A percentile compares a stretch with the other conserved stretches of the same genome.
These are phyloP conservation scores for Salvia sclarea DNA, from an alignment of 305 asterid genomes.

Conservation along the genomic window DNA sequence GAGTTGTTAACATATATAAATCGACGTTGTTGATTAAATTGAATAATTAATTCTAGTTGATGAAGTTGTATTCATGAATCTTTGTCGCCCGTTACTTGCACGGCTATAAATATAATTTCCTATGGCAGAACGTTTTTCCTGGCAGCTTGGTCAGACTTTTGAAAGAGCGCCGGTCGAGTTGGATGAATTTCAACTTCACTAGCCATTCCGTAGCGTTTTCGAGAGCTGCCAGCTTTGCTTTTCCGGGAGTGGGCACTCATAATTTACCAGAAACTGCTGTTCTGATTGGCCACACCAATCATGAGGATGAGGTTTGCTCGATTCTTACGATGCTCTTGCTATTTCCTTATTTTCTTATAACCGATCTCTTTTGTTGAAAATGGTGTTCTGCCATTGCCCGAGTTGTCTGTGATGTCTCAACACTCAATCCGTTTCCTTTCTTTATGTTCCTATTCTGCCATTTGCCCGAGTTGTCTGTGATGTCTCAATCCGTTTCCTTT, in stretches of 20 bases:
- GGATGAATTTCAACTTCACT: constrained; percentile 45
- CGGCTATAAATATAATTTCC: neutral
- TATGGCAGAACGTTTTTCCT: constrained; percentile 48
- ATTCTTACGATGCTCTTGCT: neutral
- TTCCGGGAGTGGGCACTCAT: constrained; percentile 37
- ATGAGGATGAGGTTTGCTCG: constrained; percentile 47
- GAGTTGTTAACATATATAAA: constrained; percentile 22
- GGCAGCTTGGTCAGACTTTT: constrained; percentile 41
- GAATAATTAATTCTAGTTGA: neutral
- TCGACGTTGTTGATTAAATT: neutral
- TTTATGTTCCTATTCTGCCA: too few species aligned
- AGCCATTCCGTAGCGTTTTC: constrained; percentile 33
- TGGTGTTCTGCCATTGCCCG: neutral
- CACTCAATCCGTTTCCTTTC: constrained; percentile 11
- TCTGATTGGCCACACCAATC: constrained; percentile 37
- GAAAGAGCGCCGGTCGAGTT: constrained; percentile 41
- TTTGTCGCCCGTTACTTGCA: neutral
- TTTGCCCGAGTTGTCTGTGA: too few species aligned
- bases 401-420: constrained; percentile 4
- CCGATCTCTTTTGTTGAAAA: constrained; percentile 1
- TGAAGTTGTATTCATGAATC: constrained; percentile 21
- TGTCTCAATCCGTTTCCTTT: too few species aligned
- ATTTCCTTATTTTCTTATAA: neutral
- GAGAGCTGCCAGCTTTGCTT: constrained; percentile 32
- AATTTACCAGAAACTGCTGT: constrained; percentile 28